Evolutionary conservation across 768 basidiomycete genomes (phyloP).

Genomic region (Naematelia aurantialba): DNA sequence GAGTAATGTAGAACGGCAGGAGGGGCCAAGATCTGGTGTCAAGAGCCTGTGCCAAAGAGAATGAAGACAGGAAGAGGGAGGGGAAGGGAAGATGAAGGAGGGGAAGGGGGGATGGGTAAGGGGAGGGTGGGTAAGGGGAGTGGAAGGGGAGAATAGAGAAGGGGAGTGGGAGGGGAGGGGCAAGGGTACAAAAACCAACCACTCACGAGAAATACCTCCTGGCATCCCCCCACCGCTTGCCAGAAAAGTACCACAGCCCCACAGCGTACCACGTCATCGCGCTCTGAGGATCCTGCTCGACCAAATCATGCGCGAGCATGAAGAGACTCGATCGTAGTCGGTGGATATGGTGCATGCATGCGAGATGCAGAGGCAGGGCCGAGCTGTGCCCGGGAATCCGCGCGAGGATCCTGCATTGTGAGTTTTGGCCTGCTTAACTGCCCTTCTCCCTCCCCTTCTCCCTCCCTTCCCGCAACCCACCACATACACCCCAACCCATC

Average conservation of each 20-base stretch:
- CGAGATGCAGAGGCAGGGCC: constrained; percentile 89
- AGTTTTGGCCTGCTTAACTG: constrained; percentile 2
- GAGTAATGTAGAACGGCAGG: no score
- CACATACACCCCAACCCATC: no score
- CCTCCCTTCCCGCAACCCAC: no score
- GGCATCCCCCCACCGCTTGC: constrained; percentile 82
- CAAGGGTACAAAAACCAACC: background rate
- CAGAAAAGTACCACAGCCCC: constrained; percentile 89
- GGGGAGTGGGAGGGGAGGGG: no score
- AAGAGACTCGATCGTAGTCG: constrained; percentile 90
- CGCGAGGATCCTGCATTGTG: constrained; percentile 66
- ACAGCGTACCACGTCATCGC: constrained; percentile 98
- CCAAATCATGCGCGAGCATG: constrained; percentile 92
- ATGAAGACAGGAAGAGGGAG: no score
- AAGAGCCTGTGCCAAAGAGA: no score
- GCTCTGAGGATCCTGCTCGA: constrained; percentile 87
- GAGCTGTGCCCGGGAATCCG: constrained; percentile 80
- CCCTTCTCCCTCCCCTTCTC: no score
- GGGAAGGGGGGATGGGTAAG: no score
- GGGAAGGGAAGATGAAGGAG: no score
- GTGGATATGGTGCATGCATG: constrained; percentile 94
- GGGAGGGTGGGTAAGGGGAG: no score
- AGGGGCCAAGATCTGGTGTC: no score
- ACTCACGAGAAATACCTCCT: constrained; percentile 87
- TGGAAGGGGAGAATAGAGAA: no score